Conservation (phyloP, 1,139 yeast genomes). For the Kodamaea arcana region DNA sequence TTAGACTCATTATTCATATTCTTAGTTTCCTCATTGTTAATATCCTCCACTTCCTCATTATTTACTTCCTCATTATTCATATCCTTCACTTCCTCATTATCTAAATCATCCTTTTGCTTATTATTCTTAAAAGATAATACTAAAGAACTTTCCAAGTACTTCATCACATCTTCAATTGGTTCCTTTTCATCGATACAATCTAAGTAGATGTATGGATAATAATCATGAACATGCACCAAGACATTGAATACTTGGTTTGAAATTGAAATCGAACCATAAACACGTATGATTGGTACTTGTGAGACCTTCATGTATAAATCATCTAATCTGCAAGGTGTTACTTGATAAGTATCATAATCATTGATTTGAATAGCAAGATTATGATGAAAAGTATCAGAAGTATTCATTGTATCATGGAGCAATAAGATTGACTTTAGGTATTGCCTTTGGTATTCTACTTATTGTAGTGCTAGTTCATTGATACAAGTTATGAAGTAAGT, state of each 20-base stretch:
- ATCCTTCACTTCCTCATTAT: conserved; percentile 10
- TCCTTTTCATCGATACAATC: conserved; percentile 27
- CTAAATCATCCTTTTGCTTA: conserved; percentile 10
- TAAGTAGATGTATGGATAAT: conserved; percentile 75
- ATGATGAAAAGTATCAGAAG: no score
- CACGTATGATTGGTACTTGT: conserved; percentile 70
- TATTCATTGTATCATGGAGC: no score
- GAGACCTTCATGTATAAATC: conserved; percentile 27
- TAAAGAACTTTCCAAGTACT: conserved; percentile 7
- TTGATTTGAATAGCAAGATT: conserved; percentile 42
- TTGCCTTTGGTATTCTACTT: no score
- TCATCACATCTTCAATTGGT: conserved; percentile 2
- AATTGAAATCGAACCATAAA: conserved; percentile 55
- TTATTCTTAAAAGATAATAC: conserved; percentile 9
- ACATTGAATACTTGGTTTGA: conserved; percentile 17
- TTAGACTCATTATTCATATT: conserved; percentile 11
- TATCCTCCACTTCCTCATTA: conserved; percentile 10
- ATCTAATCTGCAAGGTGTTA: conserved; percentile 31
- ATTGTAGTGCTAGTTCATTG: no score
- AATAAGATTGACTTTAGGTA: no score
- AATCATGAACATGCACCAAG: conserved; percentile 73
- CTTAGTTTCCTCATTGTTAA: conserved; percentile 8
- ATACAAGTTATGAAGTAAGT: no score
- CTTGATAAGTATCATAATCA: conserved; percentile 63
- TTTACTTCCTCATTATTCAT: conserved; percentile 2